These are phyloP conservation scores for Lachnellula suecica DNA, from an alignment of 2,329 filamentous ascomycete species.

Conservation along the genomic window DNA sequence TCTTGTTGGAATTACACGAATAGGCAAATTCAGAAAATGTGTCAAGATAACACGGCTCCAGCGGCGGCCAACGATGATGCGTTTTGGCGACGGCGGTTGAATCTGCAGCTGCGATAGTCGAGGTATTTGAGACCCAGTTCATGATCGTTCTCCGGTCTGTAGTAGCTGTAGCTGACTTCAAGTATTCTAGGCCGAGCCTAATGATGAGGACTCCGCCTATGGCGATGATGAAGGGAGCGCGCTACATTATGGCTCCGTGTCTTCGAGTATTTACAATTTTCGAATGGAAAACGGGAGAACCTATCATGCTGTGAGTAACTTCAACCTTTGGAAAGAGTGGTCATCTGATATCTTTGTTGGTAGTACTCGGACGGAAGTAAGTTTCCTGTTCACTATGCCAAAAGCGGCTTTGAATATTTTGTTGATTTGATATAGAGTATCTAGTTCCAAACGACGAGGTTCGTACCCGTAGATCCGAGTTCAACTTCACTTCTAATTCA, in stretches of 20 bases:
- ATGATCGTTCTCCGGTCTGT: no score
- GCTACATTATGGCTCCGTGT: constrained; percentile 12
- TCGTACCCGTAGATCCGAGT: neutral
- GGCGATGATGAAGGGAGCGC: constrained; percentile 9
- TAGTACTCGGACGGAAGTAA: constrained; percentile 16
- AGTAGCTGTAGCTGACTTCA: no score
- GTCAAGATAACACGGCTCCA: no score
- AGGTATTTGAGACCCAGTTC: no score
- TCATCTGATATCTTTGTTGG: neutral
- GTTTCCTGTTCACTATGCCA: neutral
- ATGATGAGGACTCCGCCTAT: neutral
- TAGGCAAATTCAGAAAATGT: no score
- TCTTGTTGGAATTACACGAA: no score
- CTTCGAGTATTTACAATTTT: constrained; percentile 15
- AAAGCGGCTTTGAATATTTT: neutral
- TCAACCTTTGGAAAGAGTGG: neutral
- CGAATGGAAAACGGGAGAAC: constrained; percentile 20
- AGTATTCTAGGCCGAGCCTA: no score
- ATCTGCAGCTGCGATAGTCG: no score
- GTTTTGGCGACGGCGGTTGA: no score
- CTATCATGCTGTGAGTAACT: constrained; percentile 16
- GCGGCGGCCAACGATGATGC: no score
- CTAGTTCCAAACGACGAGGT: constrained; percentile 21
- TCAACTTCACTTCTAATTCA: neutral
- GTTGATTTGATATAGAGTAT: constrained; percentile 8